A percentile compares a stretch with the other conserved stretches of the same genome.
phyloP scores from a whole-genome alignment of 2,329 filamentous ascomycete species.

The Drechslerella dactyloides region DNA sequence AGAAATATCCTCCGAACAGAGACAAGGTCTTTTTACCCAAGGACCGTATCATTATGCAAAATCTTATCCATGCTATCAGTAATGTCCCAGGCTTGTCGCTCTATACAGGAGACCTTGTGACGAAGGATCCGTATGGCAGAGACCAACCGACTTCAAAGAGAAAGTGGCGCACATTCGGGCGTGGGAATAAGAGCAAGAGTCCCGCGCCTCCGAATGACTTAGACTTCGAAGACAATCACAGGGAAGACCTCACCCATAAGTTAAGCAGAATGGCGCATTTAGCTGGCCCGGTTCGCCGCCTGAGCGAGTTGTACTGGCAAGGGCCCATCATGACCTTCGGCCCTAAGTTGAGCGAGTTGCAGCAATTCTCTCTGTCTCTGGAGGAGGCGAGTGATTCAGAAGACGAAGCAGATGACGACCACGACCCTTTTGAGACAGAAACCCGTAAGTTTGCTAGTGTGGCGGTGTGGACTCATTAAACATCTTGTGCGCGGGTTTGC shows the following conservation, averaged over 20 bases:
- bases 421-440: too few relatives aligned
- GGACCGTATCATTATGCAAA: constrained; percentile 4
- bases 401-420: too few relatives aligned
- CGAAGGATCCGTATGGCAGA: neutral
- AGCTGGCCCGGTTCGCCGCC: neutral
- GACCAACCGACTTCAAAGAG: neutral
- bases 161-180: constrained; percentile 2
- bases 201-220: neutral
- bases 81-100: constrained; percentile 7
- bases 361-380: neutral
- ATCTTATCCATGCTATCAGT: constrained; percentile 1
- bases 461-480: too few relatives aligned
- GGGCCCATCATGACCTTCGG: constrained; percentile 6
- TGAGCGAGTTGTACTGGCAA: neutral
- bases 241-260: neutral
- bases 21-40: too few relatives aligned
- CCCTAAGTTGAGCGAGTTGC: neutral
- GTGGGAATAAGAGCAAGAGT: too few relatives aligned
- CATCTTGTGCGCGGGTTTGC: too few relatives aligned
- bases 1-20: too few relatives aligned
- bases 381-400: neutral
- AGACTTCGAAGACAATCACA: neutral
- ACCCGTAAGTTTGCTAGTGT: too few relatives aligned
- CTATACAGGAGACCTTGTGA: constrained; percentile 1
- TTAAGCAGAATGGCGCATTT: constrained; percentile 6